Percentiles rank a stretch among this genome's conserved stretches.
phyloP scores from a whole-genome alignment of 2,329 filamentous ascomycete species.

The Aspergillus terreus region DNA sequence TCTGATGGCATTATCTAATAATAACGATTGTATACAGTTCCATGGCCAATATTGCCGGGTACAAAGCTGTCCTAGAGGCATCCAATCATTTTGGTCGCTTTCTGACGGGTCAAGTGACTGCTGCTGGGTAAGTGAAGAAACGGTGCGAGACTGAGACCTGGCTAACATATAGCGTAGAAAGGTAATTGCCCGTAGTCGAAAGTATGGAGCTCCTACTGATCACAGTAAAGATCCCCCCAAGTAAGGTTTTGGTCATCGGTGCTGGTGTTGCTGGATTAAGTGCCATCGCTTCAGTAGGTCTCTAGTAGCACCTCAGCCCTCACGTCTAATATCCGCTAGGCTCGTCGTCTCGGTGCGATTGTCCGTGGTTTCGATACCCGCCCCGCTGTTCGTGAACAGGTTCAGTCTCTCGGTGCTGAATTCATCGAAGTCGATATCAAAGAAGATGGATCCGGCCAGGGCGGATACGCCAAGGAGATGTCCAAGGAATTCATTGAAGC shows the following conservation, averaged over 20 bases:
- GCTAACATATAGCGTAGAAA: slow-evolving; percentile 21
- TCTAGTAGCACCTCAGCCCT: background rate
- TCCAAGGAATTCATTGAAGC: slow-evolving; percentile 89
- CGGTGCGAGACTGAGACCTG: background rate
- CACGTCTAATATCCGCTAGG: slow-evolving; percentile 35
- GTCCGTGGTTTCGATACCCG: slow-evolving; percentile 90
- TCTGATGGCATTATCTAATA: background rate
- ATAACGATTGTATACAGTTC: slow-evolving; percentile 53
- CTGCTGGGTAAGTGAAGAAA: slow-evolving; percentile 60
- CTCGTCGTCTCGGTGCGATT: slow-evolving; percentile 80
- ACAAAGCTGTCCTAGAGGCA: slow-evolving; percentile 86
- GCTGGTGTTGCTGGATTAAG: slow-evolving; percentile 85
- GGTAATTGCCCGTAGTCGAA: slow-evolving; percentile 9
- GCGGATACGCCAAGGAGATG: slow-evolving; percentile 92
- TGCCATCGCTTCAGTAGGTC: slow-evolving; percentile 70
- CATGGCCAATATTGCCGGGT: slow-evolving; percentile 93
- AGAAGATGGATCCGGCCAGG: slow-evolving; percentile 78
- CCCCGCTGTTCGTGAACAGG: slow-evolving; percentile 80
- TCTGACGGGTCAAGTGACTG: slow-evolving; percentile 83
- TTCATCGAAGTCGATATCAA: slow-evolving; percentile 83
- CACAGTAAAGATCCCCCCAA: slow-evolving; percentile 67
- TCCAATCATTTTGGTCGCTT: slow-evolving; percentile 88
- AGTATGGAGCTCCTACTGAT: background rate
- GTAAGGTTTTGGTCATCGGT: slow-evolving; percentile 86
- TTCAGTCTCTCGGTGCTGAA: slow-evolving; percentile 84